phyloP scores from a whole-genome alignment of 2,329 filamentous ascomycete species.

The Talaromyces sp. region DNA sequence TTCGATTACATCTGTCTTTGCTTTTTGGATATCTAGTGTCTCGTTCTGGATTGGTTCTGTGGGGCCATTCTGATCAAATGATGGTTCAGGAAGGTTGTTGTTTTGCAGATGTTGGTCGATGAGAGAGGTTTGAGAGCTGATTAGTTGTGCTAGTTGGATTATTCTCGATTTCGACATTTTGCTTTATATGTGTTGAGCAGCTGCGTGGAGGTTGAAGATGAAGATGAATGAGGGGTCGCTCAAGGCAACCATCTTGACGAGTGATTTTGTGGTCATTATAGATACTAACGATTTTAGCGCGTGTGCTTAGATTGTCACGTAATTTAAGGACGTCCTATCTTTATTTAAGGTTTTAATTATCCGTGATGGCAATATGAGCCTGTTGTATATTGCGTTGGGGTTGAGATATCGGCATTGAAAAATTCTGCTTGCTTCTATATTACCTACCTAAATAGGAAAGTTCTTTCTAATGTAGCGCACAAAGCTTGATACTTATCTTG shows the following conservation, averaged over 20 bases:
- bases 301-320: background rate
- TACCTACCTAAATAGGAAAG: no score
- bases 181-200: background rate
- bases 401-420: no score
- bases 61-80: constrained; percentile 14
- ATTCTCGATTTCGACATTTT: constrained; percentile 18
- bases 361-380: no score
- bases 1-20: constrained; percentile 15
- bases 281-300: background rate
- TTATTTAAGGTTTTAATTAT: no score
- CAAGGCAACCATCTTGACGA: background rate
- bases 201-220: background rate
- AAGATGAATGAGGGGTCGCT: constrained; percentile 1
- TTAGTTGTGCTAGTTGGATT: constrained; percentile 14
- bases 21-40: constrained; percentile 6
- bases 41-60: constrained; percentile 11
- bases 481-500: no score
- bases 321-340: background rate
- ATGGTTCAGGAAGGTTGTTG: constrained; percentile 14
- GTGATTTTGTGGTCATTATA: background rate
- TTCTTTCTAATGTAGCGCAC: no score
- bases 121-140: constrained; percentile 14
- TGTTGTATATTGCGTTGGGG: no score
- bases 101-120: constrained; percentile 13
- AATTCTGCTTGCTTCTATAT: no score